Evolutionary conservation across 352 stramenopile species (phyloP), one percentile per base, ranked within the genome.

Genomic region (Phytophthora europaea): DNA sequence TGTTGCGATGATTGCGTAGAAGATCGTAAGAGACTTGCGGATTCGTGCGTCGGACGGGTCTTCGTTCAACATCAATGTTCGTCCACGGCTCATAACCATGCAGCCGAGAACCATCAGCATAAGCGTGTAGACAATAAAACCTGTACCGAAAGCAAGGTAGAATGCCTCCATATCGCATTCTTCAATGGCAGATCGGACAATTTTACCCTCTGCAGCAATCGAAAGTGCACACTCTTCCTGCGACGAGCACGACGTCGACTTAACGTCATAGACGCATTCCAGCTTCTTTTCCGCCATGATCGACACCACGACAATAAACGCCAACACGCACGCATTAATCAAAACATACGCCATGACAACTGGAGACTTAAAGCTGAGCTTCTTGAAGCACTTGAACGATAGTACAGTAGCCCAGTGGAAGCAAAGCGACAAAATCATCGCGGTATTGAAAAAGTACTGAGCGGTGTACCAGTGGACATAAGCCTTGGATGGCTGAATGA

Each of bases 391-490:
- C 74, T 94, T 93, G 73, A 95, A 94, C 13, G 88, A 90, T 15
- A 97, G 72, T 12, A 96, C 90, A 38, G 85, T 92, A 5, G 88
- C 84, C 87, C 84, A 97, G 65, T 97, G 90, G 61, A 97, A 97
- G 60, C 90, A 95, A n/a, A 97, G 57, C 66, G 90, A 93, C 65
- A 97, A 53, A 68, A 97, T 91, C 88, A 95, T 97, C 20, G 92
- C 81, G 7, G 84, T 90, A 69, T 93, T 94, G 76, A 97, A 97
- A 65, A 94, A 95, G 61, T 95, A 97, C 78, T 97, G 90, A 8
- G 85, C 86, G 22, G 88, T 89, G 64, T 92, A 94, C 83, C 89
- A 94, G 61, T 95, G 90, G 28, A 95, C 87, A 43, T 92, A 97
- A 6, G 87, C 84, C 60, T 94, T 93, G 9, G 90, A 97, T 28